Evolutionary conservation across 352 stramenopile species (phyloP).

Genomic region (Phytophthora europaea): DNA sequence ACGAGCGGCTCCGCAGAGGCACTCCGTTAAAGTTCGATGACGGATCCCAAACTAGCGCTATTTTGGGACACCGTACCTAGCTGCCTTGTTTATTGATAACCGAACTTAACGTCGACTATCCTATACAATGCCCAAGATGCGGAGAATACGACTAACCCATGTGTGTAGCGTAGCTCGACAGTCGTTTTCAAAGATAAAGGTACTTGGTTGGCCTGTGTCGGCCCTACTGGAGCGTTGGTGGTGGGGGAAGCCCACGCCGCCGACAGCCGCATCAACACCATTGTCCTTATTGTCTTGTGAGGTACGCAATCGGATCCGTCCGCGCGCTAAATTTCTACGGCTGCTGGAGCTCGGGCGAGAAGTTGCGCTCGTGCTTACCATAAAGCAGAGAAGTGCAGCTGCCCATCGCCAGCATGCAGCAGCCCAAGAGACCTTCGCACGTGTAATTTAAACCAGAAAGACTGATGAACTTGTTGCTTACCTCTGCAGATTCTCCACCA

Average conservation of each 20-base stretch:
- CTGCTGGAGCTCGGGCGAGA: not conserved
- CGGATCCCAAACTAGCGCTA: not conserved
- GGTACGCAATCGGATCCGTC: constrained; percentile 47
- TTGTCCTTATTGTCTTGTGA: constrained; percentile 87
- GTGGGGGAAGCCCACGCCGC: constrained; percentile 13
- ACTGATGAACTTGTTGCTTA: not conserved
- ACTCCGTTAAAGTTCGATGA: not conserved
- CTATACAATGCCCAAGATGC: constrained; percentile 31
- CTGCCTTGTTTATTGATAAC: not conserved
- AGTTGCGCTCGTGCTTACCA: not conserved
- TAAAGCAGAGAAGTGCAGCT: constrained; percentile 4
- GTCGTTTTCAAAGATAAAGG: constrained; percentile 29
- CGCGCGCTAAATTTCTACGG: constrained; percentile 1
- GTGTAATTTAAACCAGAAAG: not conserved
- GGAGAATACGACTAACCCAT: not conserved
- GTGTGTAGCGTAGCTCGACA: constrained; percentile 30
- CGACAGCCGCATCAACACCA: constrained; percentile 30
- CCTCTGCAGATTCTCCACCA: constrained; percentile 63
- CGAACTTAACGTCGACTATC: constrained; percentile 9
- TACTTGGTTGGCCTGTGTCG: constrained; percentile 42
- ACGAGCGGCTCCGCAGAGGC: constrained; percentile 20
- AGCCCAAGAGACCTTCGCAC: not conserved
- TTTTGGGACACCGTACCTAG: constrained; percentile 19
- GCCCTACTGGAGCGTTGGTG: constrained; percentile 23
- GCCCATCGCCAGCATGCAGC: constrained; percentile 1